Percentiles rank a stretch among this genome's conserved stretches.
phyloP scores from a whole-genome alignment of 345 rosid species.

The Populus deltoides region DNA sequence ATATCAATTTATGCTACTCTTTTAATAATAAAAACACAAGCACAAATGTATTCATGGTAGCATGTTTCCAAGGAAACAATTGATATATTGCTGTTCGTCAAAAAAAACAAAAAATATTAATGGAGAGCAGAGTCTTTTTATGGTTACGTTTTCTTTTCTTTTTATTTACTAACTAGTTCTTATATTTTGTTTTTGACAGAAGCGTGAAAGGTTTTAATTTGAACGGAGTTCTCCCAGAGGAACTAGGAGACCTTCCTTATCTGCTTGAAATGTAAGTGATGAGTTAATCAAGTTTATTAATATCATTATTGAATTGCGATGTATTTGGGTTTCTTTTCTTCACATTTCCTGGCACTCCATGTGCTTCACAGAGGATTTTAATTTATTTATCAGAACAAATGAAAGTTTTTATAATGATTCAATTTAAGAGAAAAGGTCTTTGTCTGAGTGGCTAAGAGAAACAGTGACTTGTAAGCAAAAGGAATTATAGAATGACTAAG shows the following conservation, averaged over 20 bases:
- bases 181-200: conserved; percentile 29
- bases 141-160: not conserved
- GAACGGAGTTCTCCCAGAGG: conserved; percentile 59
- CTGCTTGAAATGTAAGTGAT: conserved; percentile 52
- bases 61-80: too few relatives aligned
- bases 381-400: too few relatives aligned
- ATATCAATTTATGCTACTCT: too few relatives aligned
- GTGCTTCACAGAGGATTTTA: not conserved
- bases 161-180: not conserved
- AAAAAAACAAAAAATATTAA: too few relatives aligned
- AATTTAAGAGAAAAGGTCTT: too few relatives aligned
- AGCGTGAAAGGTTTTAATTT: conserved; percentile 48
- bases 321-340: not conserved
- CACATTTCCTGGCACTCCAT: not conserved
- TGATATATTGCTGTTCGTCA: too few relatives aligned
- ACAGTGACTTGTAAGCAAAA: not conserved
- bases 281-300: not conserved
- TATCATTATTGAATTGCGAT: too few relatives aligned
- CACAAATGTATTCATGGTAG: too few relatives aligned
- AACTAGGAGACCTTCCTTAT: conserved; percentile 55
- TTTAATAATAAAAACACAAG: too few relatives aligned
- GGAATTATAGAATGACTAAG: not conserved
- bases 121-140: too few relatives aligned
- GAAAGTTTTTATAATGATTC: too few relatives aligned
- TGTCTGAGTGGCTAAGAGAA: not conserved